Base-by-base conservation (phyloP, 1,284 basidiomycete genomes). In the Neonothopanus nambi region DNA sequence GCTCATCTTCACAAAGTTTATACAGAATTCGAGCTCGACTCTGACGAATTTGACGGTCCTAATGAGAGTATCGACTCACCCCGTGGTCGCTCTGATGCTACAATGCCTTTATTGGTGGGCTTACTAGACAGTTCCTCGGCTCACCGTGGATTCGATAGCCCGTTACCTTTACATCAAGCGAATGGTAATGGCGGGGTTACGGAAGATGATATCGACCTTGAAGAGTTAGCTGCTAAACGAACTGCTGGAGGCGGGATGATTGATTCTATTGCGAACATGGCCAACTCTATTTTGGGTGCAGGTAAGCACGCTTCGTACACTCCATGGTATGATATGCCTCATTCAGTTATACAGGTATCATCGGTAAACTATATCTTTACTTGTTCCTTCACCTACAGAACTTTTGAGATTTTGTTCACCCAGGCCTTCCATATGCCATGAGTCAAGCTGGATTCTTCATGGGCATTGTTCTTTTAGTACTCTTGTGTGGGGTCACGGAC, bases 201-300 rank as follows among this genome's bases (percentile, higher is more conserved):
- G 12, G 65, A 63, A n/a, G 30, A 33, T 33, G 66, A 78, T 8
- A 63, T 84, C 11, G 82, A 89, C 64, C 67, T 91, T 51, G 85
- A 88, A 33, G 84, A 84, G 57, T 68, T 91, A 24, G 82, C 82
- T 23, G 77, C 80, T 37, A 89, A 88, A 65, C 76, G 78, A 44
- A 77, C 74, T 53, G 79, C 85, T 2, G 92, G 92, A 21, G 93
- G 93, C 24, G 87, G 87, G 0, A 73, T 95, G 70, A 47, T 94
- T 2, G 90, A 93, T 62, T 93, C 90, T 6, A 82, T 95, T 48
- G 91, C 91, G 20, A 95, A 95, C 64, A 95, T 95, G 93, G 93
- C 94, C 26, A 99, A 99, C 69, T 95, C 93, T 5, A 98, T 99
- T 49, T 76, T 99, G 21, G 96, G 96, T 39, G 96, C 96, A 65